Evolutionary conservation across 805 yeast genomes (phyloP), one percentile per base, ranked within the genome.

Genomic region (Clavispora fructus): DNA sequence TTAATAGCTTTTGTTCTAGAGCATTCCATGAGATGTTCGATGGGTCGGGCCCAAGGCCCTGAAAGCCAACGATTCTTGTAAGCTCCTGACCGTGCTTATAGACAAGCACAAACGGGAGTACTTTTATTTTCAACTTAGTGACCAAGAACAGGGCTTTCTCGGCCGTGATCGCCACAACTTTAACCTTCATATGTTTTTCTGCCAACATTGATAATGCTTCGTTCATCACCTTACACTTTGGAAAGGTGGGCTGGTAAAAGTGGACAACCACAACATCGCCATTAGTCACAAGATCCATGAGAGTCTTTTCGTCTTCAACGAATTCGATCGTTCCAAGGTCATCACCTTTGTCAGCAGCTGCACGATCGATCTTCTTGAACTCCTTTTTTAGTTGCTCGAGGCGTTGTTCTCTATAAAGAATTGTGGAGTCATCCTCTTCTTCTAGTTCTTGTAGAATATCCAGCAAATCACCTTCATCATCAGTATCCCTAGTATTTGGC

Each of bases 131-230:
- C 35, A 89, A 71, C 57, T 79, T 81, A 2, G 79, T 65, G 5
- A 81, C 88, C 39, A 89, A 66, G 57, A 88, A 88, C 4, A 95
- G 90, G 1, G 91, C 85, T 33, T 75, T 66, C 31, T 71, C 76
- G 0, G 87, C 96, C 45, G 75, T 69, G 4, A 85, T 74, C 40
- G 76, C 71, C 17, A 75, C 62, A 48, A 85, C 78, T 46, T 69
- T 71, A 1, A 86, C 69, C 2, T 69, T 66, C 40, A 83, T 57
- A 63, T 87, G 87, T 51, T 75, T 78, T 47, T 72, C 73, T 1
- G 92, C 80, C 7, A 87, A 56, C 16, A 61, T 54, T 35, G 47
- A 54, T 56, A 65, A 50, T 29, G 73, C 70, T 4, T 68, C 59
- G 49, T 82, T 78, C 85, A 87, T 79, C 17, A 71, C 62, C 39